phyloP scores from a whole-genome alignment of 2,329 filamentous ascomycete species.

The Colletotrichum eleusines region DNA sequence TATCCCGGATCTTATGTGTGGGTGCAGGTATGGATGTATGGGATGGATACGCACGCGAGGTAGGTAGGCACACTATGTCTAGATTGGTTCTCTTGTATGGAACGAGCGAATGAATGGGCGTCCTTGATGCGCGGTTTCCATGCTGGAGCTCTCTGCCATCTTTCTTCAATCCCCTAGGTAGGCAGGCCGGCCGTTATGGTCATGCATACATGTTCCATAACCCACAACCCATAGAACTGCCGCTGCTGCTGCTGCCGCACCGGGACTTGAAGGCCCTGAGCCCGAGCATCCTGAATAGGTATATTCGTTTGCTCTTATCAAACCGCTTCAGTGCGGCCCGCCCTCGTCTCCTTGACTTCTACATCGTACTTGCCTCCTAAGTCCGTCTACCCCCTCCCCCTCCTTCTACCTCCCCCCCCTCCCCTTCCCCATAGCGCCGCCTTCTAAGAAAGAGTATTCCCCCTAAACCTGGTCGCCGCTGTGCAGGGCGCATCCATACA shows the following conservation, averaged over 20 bases:
- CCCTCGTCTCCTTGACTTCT: slow-evolving; percentile 28
- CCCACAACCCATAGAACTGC: not conserved
- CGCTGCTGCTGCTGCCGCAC: slow-evolving; percentile 18
- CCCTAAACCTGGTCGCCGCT: slow-evolving; percentile 39
- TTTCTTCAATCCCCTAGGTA: not conserved
- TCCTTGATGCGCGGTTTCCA: slow-evolving; percentile 17
- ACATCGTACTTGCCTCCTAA: slow-evolving; percentile 35
- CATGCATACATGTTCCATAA: no score
- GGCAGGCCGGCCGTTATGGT: not conserved
- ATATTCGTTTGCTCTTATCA: slow-evolving; percentile 41
- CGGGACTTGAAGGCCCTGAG: slow-evolving; percentile 20
- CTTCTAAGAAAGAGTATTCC: slow-evolving; percentile 42
- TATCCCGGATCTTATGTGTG: slow-evolving; percentile 16
- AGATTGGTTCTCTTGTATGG: not conserved
- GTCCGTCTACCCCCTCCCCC: slow-evolving; percentile 4
- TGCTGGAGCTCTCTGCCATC: slow-evolving; percentile 4
- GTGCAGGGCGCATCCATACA: slow-evolving; percentile 42
- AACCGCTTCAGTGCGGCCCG: slow-evolving; percentile 37
- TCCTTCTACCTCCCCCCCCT: slow-evolving; percentile 25
- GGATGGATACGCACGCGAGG: not conserved
- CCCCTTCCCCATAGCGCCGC: slow-evolving; percentile 41
- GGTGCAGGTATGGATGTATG: not conserved
- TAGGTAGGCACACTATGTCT: not conserved
- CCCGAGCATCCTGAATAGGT: slow-evolving; percentile 29
- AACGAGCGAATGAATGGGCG: not conserved